phyloP scores from a whole-genome alignment of 805 yeast genomes.

The Grigorovia jiainica region DNA sequence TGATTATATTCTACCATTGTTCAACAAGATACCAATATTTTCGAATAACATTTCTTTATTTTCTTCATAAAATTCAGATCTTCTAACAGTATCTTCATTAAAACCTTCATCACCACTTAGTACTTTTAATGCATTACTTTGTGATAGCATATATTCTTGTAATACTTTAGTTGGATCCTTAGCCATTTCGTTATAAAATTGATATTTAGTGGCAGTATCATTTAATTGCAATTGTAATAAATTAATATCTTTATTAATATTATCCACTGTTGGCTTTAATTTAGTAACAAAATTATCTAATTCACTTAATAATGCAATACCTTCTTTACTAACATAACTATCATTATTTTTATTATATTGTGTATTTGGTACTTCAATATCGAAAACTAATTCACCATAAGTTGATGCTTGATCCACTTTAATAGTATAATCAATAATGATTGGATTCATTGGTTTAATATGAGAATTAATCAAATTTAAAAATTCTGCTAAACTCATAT shows the following conservation, averaged over 20 bases:
- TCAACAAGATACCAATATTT: constrained; percentile 66
- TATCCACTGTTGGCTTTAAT: constrained; percentile 33
- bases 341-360: constrained; percentile 7
- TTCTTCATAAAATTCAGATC: constrained; percentile 59
- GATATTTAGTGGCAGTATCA: constrained; percentile 53
- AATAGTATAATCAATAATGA: constrained; percentile 63
- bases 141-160: constrained; percentile 65
- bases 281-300: constrained; percentile 23
- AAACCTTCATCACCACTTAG: constrained; percentile 84
- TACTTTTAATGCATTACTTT: constrained; percentile 75
- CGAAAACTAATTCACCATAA: constrained; percentile 71
- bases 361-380: constrained; percentile 49
- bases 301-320: constrained; percentile 20
- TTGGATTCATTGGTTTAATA: constrained; percentile 69
- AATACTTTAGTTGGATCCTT: constrained; percentile 72
- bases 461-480: constrained; percentile 38
- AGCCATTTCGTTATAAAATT: constrained; percentile 65
- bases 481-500: constrained; percentile 42
- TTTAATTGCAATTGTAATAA: constrained; percentile 43
- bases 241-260: constrained; percentile 35
- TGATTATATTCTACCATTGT: constrained; percentile 27
- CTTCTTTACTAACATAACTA: constrained; percentile 24
- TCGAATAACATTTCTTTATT: constrained; percentile 70
- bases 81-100: constrained; percentile 80
- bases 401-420: constrained; percentile 71